Conservation (phyloP, 2,329 filamentous ascomycete species). For the Fusarium buharicum region DNA sequence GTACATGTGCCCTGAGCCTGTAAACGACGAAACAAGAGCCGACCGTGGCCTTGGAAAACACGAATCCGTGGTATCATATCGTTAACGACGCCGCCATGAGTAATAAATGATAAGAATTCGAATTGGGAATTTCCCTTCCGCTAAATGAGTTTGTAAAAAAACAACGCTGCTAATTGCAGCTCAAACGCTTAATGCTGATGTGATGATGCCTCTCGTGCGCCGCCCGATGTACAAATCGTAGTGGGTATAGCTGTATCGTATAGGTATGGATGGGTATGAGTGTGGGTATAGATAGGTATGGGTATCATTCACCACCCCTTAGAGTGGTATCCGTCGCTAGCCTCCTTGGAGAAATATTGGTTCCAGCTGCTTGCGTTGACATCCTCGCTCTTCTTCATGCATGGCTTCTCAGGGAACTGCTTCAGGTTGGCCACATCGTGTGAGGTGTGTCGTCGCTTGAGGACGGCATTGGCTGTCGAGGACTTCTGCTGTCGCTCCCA, state of each 20-base stretch:
- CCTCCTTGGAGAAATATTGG: conserved; percentile 84
- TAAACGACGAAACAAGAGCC: conserved; percentile 35
- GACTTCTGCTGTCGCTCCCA: conserved; percentile 97
- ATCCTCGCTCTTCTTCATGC: conserved; percentile 68
- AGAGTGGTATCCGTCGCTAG: conserved; percentile 61
- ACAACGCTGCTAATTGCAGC: conserved; percentile 41
- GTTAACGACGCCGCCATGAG: conserved; percentile 41
- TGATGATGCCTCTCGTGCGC: conserved; percentile 46
- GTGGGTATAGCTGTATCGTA: conserved; percentile 35
- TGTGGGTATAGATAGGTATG: conserved; percentile 30
- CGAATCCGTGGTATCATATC: conserved; percentile 49
- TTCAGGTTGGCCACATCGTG: conserved; percentile 90
- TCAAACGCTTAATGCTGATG: conserved; percentile 46
- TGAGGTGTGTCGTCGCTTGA: conserved; percentile 90
- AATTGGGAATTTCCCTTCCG: conserved; percentile 23
- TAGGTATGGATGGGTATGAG: background rate
- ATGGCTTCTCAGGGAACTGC: conserved; percentile 76
- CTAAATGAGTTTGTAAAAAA: conserved; percentile 37
- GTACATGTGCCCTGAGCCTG: conserved; percentile 44
- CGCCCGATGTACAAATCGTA: conserved; percentile 45
- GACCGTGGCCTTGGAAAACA: conserved; percentile 31
- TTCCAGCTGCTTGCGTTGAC: conserved; percentile 81
- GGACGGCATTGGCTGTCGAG: conserved; percentile 84
- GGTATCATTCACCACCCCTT: conserved; percentile 54
- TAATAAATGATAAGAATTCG: conserved; percentile 35